Base-by-base conservation (phyloP, 2,329 filamentous ascomycete species). In the Blumeriella jaapii region DNA sequence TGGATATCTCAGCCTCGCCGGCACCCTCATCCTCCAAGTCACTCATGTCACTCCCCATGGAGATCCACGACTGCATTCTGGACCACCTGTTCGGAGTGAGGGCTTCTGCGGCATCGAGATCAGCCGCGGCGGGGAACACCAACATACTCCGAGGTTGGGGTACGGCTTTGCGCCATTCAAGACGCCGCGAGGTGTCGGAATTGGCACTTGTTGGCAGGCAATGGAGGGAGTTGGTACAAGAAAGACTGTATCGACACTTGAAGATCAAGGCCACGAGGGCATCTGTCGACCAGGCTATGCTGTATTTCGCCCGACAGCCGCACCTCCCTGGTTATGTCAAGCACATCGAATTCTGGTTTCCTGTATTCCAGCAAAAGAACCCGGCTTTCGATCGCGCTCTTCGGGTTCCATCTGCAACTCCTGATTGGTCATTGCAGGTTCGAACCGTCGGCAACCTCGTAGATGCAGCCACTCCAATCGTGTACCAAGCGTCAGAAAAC, bases 291-390 rank as follows among this genome's bases (percentile, higher is more conserved):
- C 65, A 74, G 30, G 71, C 78, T 5, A 62, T 69, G 43, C 44
- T 60, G 20, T 83, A 78, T 62, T 80, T 85, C 46, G 55, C 60
- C 11, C 46, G 57, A 7, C 67, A 75, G 40, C 61, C 66, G 17
- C 71, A 81, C 49, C 67, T 85, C 5, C 66, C 70, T 13, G 48
- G 59, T 6, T 74, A 82, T 46, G 73, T 85, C 40, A 76, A 74
- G 45, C 80, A 85, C 50, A 69, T 84, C 40, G 80, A 85, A 57
- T 66, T 84, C 26, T 85, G 80, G 78, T 81, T 85, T 42, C 80
- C 81, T 3, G 78, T 84, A 25, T 85, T 66, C 59, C 64, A 67
- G 11, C 60, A 49, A 27, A 55, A 53, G 42, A 50, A 46, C 19
- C 38, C 46, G 10, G 42, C 47, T 10, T 49, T 45, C 27, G 46